A percentile compares a stretch with the other conserved stretches of the same genome.
phyloP scores from a whole-genome alignment of 1,284 basidiomycete genomes.

The Cystobasidium pallidum region DNA sequence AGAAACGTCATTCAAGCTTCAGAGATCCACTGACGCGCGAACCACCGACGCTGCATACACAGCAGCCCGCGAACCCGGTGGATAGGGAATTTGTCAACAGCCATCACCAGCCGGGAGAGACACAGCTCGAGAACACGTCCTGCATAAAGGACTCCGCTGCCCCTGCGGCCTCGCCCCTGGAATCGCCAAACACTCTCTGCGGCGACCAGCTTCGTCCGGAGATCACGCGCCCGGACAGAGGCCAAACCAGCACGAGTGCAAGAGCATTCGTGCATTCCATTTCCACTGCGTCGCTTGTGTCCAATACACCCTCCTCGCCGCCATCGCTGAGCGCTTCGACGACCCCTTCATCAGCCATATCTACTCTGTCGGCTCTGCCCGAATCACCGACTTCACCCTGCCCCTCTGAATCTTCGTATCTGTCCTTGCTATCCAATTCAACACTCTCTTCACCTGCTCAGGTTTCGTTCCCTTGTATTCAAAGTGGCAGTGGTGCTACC shows the following conservation, averaged over 20 bases:
- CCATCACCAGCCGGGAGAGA: neutral
- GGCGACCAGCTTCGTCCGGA: neutral
- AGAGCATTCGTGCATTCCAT: constrained; percentile 17
- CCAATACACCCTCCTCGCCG: constrained; percentile 17
- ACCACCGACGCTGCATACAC: neutral
- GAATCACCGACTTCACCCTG: constrained; percentile 7
- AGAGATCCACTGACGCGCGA: constrained; percentile 11
- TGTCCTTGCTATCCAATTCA: neutral
- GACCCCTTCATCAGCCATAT: constrained; percentile 4
- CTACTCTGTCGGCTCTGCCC: neutral
- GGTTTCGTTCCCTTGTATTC: neutral
- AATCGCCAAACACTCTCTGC: neutral
- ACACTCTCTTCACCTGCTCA: constrained; percentile 10
- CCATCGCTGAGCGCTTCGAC: neutral
- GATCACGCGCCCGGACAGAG: neutral
- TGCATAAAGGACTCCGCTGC: neutral
- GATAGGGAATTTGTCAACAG: neutral
- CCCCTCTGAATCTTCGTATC: constrained; percentile 11
- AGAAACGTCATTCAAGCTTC: constrained; percentile 10
- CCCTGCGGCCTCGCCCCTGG: neutral
- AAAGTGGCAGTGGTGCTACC: neutral
- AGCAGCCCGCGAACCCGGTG: neutral
- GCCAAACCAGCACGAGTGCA: neutral
- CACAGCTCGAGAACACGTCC: neutral
- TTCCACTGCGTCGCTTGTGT: neutral